Evolutionary conservation across 2,329 filamentous ascomycete species (phyloP).

Genomic region (Stagonosporopsis tanaceti): DNA sequence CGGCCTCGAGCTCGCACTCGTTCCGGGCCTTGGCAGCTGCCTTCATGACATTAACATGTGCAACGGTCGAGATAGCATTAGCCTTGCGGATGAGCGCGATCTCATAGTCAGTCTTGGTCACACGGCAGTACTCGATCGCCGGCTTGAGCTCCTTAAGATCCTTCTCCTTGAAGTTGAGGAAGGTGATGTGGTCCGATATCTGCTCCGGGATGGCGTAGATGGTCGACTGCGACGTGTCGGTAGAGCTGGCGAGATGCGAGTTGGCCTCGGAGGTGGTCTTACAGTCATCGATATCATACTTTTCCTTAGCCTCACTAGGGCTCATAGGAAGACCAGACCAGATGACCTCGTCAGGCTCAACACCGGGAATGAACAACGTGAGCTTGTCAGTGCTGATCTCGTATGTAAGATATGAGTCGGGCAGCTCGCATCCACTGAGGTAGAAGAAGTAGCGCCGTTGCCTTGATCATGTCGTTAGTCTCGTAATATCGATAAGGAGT

Average conservation of each 20-base stretch:
- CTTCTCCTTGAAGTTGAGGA: constrained; percentile 73
- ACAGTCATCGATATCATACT: constrained; percentile 74
- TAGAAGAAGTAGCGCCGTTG: constrained; percentile 96
- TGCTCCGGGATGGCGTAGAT: constrained; percentile 83
- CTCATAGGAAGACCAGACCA: constrained; percentile 91
- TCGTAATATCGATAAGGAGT: background rate
- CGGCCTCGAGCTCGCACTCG: constrained; percentile 82
- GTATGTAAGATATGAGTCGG: constrained; percentile 83
- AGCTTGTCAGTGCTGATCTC: constrained; percentile 76
- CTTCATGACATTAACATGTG: constrained; percentile 75
- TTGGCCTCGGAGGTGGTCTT: constrained; percentile 77
- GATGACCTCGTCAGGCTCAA: constrained; percentile 87
- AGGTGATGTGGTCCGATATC: constrained; percentile 74
- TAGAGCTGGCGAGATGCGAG: constrained; percentile 67
- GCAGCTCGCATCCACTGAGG: constrained; percentile 81
- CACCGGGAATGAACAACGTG: constrained; percentile 89
- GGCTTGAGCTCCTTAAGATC: constrained; percentile 64
- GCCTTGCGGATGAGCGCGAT: constrained; percentile 82
- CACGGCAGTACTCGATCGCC: constrained; percentile 81
- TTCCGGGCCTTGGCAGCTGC: constrained; percentile 71
- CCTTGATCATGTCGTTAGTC: constrained; percentile 53
- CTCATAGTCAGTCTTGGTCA: constrained; percentile 87
- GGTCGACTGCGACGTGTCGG: constrained; percentile 58
- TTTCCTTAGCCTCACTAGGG: constrained; percentile 73
- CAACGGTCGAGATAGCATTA: constrained; percentile 78